These are phyloP conservation scores for Populus hybrid DNA, from an alignment of 441 rosid genomes.

Conservation along the genomic window DNA sequence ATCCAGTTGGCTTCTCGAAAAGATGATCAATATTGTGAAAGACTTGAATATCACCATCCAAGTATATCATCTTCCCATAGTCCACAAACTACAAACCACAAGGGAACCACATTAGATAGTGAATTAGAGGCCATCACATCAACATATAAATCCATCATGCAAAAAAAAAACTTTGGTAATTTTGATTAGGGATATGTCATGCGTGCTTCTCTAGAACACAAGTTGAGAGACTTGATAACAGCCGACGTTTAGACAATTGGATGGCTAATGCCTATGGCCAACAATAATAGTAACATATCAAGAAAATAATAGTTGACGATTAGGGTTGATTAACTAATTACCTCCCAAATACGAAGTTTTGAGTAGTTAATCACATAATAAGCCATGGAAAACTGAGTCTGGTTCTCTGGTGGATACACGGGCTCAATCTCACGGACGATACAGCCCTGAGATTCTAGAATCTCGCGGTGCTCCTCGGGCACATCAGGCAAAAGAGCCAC, in stretches of 20 bases:
- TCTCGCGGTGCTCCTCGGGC: conserved; percentile 64
- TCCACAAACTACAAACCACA: conserved; percentile 54
- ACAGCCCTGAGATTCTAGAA: conserved; percentile 65
- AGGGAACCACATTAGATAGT: background rate
- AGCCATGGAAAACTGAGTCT: conserved; percentile 56
- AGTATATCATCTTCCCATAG: conserved; percentile 71
- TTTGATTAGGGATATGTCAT: background rate
- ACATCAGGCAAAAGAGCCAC: conserved; percentile 72
- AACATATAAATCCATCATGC: background rate
- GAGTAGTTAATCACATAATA: conserved; percentile 75
- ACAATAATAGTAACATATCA: background rate
- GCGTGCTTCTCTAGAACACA: background rate
- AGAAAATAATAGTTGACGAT: no score
- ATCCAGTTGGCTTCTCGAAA: conserved; percentile 48
- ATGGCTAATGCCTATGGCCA: conserved; percentile 6
- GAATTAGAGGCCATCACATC: background rate
- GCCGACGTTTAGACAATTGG: conserved; percentile 8
- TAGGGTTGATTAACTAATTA: conserved; percentile 13
- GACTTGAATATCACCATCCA: conserved; percentile 89
- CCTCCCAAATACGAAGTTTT: conserved; percentile 80
- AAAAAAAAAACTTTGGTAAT: background rate
- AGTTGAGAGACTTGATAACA: conserved; percentile 1
- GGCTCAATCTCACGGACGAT: conserved; percentile 65
- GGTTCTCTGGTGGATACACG: conserved; percentile 50
- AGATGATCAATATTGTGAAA: conserved; percentile 65